Base-by-base conservation (phyloP, 305 asterid genomes). In the Ilex paraguariensis region DNA sequence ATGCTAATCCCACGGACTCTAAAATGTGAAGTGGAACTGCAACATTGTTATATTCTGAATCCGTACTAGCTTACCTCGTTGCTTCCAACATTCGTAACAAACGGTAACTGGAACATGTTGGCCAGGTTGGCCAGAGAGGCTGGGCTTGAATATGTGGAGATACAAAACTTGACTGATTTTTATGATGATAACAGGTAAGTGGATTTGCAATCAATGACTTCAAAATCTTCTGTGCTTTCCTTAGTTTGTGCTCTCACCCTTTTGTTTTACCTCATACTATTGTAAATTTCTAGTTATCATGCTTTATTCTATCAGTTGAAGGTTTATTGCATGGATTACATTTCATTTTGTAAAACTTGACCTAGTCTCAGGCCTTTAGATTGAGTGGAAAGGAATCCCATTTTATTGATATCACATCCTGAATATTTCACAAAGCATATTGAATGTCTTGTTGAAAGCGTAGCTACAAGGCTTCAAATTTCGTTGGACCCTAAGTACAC, bases 71-170 rank as follows among this genome's bases (percentile, higher is more conserved):
- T 52, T 10, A 3, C 42, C 42, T 36, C 9, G 53, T 3, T 11
- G 11, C 53, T 49, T 12, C 13, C 16, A 49, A 49, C 3, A 17
- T 14, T 16, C 11, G 0, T 52, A 52, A 5, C 5, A n/a, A 8
- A 3, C 28, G 5, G n/a, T 7, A 17, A 52, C 28, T 52, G 28
- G 0, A 44, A 67, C 62, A 12, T 74, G 57, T 60, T 73, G 60
- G 67, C 72, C 81, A 92, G 98, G 90, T 90, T 90, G 87, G 97
- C 97, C 64, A 82, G 98, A 78, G 98, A 90, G 56, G 92, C 95
- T 77, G 98, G 97, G 67, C 91, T 92, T 63, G 97, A 92, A 70
- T 83, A 85, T 55, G 66, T 82, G 54, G 98, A 92, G 84, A 80
- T 92, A 75, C 94, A 87, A 77, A 92, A 90, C 80, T 74, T 92